phyloP scores from a whole-genome alignment of 78 protist genomes.

The slime mould (Dictyostelium discoideum) region dicty_2.7 NC_007090.3:1563001-1563500 shows the following conservation, averaged over 20 bases:
- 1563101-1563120: conserved; percentile 74
- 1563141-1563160: conserved; percentile 21
- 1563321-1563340: not conserved
- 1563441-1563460: conserved; percentile 85
- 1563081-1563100: conserved; percentile 64
- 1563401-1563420: conserved; percentile 1
- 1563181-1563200: conserved; percentile 23
- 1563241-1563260: not conserved
- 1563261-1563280: not conserved
- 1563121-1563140: conserved; percentile 49
- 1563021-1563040: conserved; percentile 58
- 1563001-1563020: conserved; percentile 44
- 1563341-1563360: not conserved
- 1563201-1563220: conserved; percentile 33
- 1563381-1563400: not conserved
- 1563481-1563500: conserved; percentile 81
- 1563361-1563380: conserved; percentile 15
- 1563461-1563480: conserved; percentile 86
- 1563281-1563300: not conserved
- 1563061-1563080: conserved; percentile 58
- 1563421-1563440: conserved; percentile 68
- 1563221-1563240: not conserved
- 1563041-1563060: conserved; percentile 49
- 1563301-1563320: not conserved
- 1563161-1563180: conserved; percentile 7